Evolutionary conservation across 345 rosid species (phyloP).

Genomic region (Euphorbia pulcherrima): DNA sequence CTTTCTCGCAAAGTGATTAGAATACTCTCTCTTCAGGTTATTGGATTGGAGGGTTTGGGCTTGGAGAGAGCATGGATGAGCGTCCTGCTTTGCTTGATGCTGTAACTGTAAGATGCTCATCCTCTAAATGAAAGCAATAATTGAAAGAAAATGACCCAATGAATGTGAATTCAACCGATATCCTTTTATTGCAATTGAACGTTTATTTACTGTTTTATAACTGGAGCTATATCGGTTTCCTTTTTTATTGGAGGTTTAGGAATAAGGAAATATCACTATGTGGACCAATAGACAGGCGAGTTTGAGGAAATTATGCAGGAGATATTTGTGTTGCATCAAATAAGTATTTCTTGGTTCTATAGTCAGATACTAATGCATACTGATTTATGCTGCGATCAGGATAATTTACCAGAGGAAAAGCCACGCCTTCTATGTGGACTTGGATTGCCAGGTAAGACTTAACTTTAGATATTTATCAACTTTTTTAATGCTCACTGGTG

Average conservation of each 20-base stretch:
- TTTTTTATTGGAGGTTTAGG: neutral
- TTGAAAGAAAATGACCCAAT: neutral
- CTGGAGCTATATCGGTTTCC: neutral
- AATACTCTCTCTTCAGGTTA: constrained; percentile 43
- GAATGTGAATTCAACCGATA: neutral
- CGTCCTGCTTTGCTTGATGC: constrained; percentile 53
- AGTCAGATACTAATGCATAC: constrained; percentile 5
- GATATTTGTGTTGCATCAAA: neutral
- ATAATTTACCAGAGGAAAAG: constrained; percentile 48
- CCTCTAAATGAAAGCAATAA: neutral
- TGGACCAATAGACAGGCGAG: neutral
- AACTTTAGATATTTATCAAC: neutral
- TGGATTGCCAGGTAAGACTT: constrained; percentile 57
- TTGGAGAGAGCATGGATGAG: constrained; percentile 72
- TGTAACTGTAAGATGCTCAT: constrained; percentile 46
- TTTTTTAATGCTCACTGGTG: neutral
- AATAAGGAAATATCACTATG: neutral
- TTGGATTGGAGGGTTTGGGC: constrained; percentile 81
- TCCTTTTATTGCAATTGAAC: neutral
- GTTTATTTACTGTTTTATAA: neutral
- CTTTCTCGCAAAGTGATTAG: constrained; percentile 10
- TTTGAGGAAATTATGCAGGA: neutral
- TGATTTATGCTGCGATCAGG: constrained; percentile 34
- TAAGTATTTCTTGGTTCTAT: constrained; percentile 5
- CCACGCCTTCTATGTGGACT: constrained; percentile 64